Conservation (phyloP, 164 flowering plant genomes). For the Litsea cubeba region DNA sequence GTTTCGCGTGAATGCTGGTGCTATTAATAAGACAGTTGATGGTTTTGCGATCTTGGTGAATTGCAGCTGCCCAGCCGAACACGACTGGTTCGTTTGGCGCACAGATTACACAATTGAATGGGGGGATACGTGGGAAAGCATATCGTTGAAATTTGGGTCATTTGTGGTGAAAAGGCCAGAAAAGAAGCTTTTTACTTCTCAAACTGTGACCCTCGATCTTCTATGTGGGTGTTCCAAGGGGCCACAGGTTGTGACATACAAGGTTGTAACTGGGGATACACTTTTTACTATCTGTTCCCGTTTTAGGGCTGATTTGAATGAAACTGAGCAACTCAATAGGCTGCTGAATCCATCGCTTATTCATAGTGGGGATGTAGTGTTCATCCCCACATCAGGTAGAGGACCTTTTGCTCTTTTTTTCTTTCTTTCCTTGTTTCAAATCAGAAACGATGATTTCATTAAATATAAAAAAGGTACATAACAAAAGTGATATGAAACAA, state of each 20-base stretch:
- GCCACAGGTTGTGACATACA: slow-evolving; percentile 13
- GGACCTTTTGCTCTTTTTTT: neutral
- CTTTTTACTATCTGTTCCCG: slow-evolving; percentile 21
- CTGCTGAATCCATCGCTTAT: slow-evolving; percentile 17
- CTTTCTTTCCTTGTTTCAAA: neutral
- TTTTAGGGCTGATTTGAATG: slow-evolving; percentile 15
- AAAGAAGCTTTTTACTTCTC: slow-evolving; percentile 12
- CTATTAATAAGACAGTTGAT: slow-evolving; percentile 18
- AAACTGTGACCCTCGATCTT: slow-evolving; percentile 18
- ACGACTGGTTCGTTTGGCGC: slow-evolving; percentile 21
- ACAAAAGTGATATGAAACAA: neutral
- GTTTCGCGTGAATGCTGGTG: slow-evolving; percentile 17
- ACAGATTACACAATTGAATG: slow-evolving; percentile 18
- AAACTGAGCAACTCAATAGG: slow-evolving; percentile 20
- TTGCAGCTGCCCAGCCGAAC: slow-evolving; percentile 27
- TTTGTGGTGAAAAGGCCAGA: slow-evolving; percentile 21
- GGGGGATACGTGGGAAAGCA: slow-evolving; percentile 26
- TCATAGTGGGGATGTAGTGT: slow-evolving; percentile 23
- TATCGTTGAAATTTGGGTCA: slow-evolving; percentile 25
- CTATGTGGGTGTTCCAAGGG: slow-evolving; percentile 25
- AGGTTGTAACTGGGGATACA: slow-evolving; percentile 24
- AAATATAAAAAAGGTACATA: neutral
- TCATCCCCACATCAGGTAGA: slow-evolving; percentile 26
- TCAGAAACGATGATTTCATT: neutral
- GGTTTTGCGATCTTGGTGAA: slow-evolving; percentile 25